These are phyloP conservation scores for Aspergillus bertholletiae DNA, from an alignment of 495 filamentous ascomycete genomes.

Conservation along the genomic window DNA sequence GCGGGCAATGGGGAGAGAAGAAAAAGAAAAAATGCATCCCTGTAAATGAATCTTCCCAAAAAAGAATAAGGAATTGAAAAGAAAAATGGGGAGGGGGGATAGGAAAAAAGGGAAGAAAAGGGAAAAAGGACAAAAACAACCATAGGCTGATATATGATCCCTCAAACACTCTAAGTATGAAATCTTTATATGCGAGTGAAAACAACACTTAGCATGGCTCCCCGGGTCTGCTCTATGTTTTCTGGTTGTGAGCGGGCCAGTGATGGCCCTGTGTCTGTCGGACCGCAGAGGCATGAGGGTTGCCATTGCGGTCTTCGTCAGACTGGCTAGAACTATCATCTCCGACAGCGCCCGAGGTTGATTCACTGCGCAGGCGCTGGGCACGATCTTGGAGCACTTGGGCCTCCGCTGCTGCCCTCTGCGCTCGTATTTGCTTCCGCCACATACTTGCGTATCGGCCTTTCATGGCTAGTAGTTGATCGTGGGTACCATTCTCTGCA, in stretches of 20 bases:
- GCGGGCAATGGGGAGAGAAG: slow-evolving; percentile 7
- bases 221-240: slow-evolving; percentile 1
- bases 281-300: slow-evolving; percentile 21
- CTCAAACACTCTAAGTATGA: slow-evolving; percentile 10
- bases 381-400: slow-evolving; percentile 50
- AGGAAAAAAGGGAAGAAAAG: slow-evolving; percentile 11
- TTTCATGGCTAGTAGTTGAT: slow-evolving; percentile 71
- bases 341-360: slow-evolving; percentile 24
- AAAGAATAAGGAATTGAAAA: background rate
- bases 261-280: slow-evolving; percentile 17
- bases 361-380: slow-evolving; percentile 42
- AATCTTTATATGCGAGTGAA: slow-evolving; percentile 6
- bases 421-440: slow-evolving; percentile 89
- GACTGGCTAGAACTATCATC: slow-evolving; percentile 53
- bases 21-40: slow-evolving; percentile 12
- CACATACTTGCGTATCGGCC: slow-evolving; percentile 92
- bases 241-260: background rate
- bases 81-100: slow-evolving; percentile 5
- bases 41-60: slow-evolving; percentile 3
- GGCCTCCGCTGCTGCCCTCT: slow-evolving; percentile 75
- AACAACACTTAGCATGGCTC: slow-evolving; percentile 4
- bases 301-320: slow-evolving; percentile 45
- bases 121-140: slow-evolving; percentile 7
- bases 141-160: slow-evolving; percentile 1
- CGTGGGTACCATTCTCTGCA: slow-evolving; percentile 80